These are phyloP conservation scores for Colletotrichum sp. DNA, from an alignment of 2,329 filamentous ascomycete genomes.

Conservation along the genomic window DNA sequence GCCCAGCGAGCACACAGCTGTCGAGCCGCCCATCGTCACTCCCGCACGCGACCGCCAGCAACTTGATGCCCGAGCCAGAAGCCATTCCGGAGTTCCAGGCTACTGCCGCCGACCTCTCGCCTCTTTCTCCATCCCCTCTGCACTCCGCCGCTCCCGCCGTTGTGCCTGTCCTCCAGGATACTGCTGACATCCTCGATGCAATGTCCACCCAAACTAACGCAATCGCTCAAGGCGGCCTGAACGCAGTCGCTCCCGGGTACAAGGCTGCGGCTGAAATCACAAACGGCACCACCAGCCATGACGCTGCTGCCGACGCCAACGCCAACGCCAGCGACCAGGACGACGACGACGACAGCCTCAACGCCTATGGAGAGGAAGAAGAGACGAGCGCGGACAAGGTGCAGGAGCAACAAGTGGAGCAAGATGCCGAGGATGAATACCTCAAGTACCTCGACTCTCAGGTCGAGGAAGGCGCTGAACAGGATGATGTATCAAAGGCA, in stretches of 20 bases:
- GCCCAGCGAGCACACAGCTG: neutral
- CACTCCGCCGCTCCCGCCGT: slow-evolving; percentile 51
- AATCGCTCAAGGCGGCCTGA: slow-evolving; percentile 15
- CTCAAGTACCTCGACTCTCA: slow-evolving; percentile 56
- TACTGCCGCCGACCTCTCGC: slow-evolving; percentile 58
- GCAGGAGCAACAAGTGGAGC: slow-evolving; percentile 30
- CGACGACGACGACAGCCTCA: slow-evolving; percentile 48
- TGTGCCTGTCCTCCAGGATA: slow-evolving; percentile 57
- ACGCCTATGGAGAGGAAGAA: slow-evolving; percentile 47
- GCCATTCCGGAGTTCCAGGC: slow-evolving; percentile 49
- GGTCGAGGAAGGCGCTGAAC: slow-evolving; percentile 35
- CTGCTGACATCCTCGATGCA: slow-evolving; percentile 55
- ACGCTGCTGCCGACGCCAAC: slow-evolving; percentile 31
- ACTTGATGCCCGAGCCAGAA: slow-evolving; percentile 49
- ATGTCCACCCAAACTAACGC: slow-evolving; percentile 38
- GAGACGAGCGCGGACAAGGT: slow-evolving; percentile 32
- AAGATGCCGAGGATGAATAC: slow-evolving; percentile 50
- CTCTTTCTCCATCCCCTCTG: slow-evolving; percentile 54
- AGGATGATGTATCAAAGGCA: slow-evolving; percentile 49
- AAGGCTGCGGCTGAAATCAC: neutral
- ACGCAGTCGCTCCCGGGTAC: slow-evolving; percentile 25
- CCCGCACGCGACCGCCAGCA: neutral
- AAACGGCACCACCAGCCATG: slow-evolving; percentile 17
- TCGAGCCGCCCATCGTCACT: neutral
- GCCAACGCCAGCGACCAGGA: slow-evolving; percentile 31